Conservation (phyloP, 169 alveolate species). For the Miamiensis avidus region DNA sequence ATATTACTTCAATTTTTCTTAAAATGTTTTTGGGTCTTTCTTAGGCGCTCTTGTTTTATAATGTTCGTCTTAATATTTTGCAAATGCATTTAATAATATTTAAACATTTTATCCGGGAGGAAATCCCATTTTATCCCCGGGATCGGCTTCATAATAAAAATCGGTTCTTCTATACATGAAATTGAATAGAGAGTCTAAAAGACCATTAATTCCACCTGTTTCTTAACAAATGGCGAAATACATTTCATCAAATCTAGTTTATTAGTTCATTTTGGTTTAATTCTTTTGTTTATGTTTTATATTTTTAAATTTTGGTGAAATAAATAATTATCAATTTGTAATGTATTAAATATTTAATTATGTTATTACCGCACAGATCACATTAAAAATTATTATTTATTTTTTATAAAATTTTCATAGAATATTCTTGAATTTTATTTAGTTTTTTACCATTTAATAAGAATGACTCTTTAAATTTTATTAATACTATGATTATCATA, state of each 20-base stretch:
- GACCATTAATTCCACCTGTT: constrained; percentile 86
- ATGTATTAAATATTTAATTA: too few species aligned
- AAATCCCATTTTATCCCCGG: constrained; percentile 90
- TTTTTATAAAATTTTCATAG: too few species aligned
- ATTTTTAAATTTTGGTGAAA: too few species aligned
- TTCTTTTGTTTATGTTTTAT: too few species aligned
- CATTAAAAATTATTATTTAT: too few species aligned
- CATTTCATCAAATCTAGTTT: constrained; percentile 70
- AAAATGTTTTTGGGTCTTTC: constrained; percentile 60
- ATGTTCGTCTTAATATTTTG: constrained; percentile 76
- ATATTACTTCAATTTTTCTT: constrained; percentile 57
- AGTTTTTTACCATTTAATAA: too few species aligned
- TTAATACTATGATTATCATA: too few species aligned
- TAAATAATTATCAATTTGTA: not conserved
- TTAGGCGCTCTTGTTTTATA: constrained; percentile 67
- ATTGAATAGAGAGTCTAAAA: constrained; percentile 84
- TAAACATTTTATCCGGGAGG: constrained; percentile 83
- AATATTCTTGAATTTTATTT: too few species aligned
- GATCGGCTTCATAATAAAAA: constrained; percentile 84
- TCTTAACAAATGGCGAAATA: constrained; percentile 70
- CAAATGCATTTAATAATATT: constrained; percentile 69
- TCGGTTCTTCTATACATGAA: constrained; percentile 88
- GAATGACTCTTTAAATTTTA: too few species aligned
- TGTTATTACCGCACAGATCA: not conserved
- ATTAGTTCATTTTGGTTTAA: not conserved